These are phyloP conservation scores for Colletotrichum orbiculare DNA, from an alignment of 2,329 filamentous ascomycete species.

Conservation along the genomic window DNA sequence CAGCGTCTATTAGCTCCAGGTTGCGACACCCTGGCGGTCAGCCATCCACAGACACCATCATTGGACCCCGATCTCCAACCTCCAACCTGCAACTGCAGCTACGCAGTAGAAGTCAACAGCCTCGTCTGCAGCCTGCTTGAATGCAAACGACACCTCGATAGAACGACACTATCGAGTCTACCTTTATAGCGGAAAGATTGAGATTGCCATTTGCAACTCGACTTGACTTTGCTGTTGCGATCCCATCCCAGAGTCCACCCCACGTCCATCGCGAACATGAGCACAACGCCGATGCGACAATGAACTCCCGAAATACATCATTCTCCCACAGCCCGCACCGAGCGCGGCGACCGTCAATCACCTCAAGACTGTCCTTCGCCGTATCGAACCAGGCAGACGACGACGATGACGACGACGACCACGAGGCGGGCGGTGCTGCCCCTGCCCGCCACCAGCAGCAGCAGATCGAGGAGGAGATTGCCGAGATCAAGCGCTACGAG, in stretches of 20 bases:
- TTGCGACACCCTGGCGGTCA: neutral
- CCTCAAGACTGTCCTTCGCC: conserved; percentile 74
- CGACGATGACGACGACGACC: conserved; percentile 48
- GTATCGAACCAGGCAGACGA: conserved; percentile 72
- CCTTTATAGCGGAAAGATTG: neutral
- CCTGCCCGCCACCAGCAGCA: conserved; percentile 56
- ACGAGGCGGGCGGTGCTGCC: conserved; percentile 43
- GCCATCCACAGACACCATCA: conserved; percentile 14
- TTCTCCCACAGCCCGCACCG: conserved; percentile 53
- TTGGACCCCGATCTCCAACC: conserved; percentile 16
- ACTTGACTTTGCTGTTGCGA: neutral
- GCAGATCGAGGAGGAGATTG: conserved; percentile 92
- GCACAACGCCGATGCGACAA: conserved; percentile 48
- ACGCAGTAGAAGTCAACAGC: conserved; percentile 1
- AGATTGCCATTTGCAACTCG: neutral
- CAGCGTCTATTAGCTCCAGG: conserved; percentile 8
- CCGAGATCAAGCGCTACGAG: conserved; percentile 97
- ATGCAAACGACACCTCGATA: neutral
- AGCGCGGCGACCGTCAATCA: conserved; percentile 65
- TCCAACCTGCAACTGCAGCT: neutral
- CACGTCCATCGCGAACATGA: conserved; percentile 49
- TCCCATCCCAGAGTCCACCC: conserved; percentile 1
- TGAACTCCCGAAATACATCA: conserved; percentile 66
- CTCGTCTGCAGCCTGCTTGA: conserved; percentile 21
- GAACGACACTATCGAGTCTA: neutral